A percentile compares a stretch with the other conserved stretches of the same genome.
phyloP scores from a whole-genome alignment of 73 alveolate species.

The Blepharisma japonicum region DNA sequence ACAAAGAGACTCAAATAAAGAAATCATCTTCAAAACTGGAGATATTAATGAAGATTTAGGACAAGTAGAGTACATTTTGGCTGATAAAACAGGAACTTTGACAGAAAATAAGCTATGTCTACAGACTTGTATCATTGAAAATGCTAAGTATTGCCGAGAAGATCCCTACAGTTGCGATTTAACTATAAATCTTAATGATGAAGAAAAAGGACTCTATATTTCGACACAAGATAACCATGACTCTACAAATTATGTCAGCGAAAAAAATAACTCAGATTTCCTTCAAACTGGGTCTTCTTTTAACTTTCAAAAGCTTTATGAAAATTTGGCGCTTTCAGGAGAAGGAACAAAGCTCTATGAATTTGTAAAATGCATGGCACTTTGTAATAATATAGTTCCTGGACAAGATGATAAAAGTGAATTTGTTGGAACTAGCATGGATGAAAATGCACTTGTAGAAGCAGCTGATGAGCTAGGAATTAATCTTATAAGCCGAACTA shows the following conservation, averaged over 20 bases:
- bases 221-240: neutral
- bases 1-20: constrained; percentile 50
- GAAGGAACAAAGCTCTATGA: neutral
- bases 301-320: neutral
- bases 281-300: neutral
- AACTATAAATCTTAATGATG: neutral
- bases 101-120: constrained; percentile 78
- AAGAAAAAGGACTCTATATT: neutral
- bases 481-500: constrained; percentile 9
- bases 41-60: constrained; percentile 94
- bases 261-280: neutral
- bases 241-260: neutral
- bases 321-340: neutral
- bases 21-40: constrained; percentile 55
- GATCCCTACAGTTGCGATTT: neutral
- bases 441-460: constrained; percentile 17
- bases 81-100: constrained; percentile 98
- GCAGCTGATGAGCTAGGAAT: constrained; percentile 24
- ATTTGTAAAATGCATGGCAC: constrained; percentile 28
- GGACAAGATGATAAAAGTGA: neutral
- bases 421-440: constrained; percentile 14
- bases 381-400: neutral
- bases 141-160: neutral
- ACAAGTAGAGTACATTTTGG: constrained; percentile 78
- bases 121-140: constrained; percentile 40